Evolutionary conservation across 768 basidiomycete genomes (phyloP), one percentile per base, ranked within the genome.

Genomic region (Pisolithus orientalis): DNA sequence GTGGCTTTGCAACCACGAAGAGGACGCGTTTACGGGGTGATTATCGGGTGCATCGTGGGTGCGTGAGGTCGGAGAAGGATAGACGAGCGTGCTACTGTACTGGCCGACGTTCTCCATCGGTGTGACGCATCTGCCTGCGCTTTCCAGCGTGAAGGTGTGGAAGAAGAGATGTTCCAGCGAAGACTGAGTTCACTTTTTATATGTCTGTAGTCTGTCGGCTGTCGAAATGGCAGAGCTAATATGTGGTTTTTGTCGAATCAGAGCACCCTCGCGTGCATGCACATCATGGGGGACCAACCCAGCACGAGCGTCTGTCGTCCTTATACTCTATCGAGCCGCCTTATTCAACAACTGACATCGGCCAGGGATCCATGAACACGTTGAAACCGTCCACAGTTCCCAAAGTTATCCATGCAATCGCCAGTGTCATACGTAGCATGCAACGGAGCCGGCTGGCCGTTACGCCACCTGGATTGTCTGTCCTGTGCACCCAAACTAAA

Each of bases 101-200:
- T 68, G 68, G 50, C 63, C 65, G 57, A 69, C 67, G 65, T 68
- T 65, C 54, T 68, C 68, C 67, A 68, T 68, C 61, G 67, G 62
- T 65, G 62, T 64, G 65, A 70, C 63, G 59, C 67, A 68, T 70
- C 65, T 63, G 66, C 64, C 62, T 42, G 60, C 29, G 53, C 13
- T 31, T 56, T 54, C 56, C 53, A 58, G 53, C 52, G 61, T 53
- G 64, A 52, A 47, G 59, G 58, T 56, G 62, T 64, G 63, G 65
- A 64, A 54, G 51, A 52, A 57, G 49, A 55, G 68, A 64, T 55
- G 68, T 68, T 64, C 63, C 61, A 58, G 59, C 57, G 57, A 59
- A 60, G 57, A 57, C 52, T 59, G 40, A 14, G 51, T 51, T 17
- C 51, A 57, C 59, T 66, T 59, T 68, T 68, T 68, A 70, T 68